These are phyloP conservation scores for Xanthoceras sorbifolium DNA, from an alignment of 345 rosid species.

Conservation along the genomic window DNA sequence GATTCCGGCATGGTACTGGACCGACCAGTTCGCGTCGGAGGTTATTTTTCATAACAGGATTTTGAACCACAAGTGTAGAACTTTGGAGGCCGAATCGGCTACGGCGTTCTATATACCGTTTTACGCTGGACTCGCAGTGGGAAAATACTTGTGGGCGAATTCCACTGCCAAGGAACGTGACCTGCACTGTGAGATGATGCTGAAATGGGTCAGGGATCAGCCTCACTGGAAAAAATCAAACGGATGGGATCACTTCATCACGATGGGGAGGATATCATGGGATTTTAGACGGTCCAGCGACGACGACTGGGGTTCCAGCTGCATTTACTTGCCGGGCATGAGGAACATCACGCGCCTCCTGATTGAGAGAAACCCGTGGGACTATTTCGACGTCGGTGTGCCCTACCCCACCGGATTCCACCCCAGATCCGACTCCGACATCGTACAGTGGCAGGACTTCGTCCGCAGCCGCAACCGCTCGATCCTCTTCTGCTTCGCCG, in stretches of 20 bases:
- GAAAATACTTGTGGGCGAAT: slow-evolving; percentile 68
- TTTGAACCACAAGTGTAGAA: slow-evolving; percentile 71
- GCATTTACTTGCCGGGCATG: slow-evolving; percentile 75
- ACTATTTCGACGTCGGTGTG: slow-evolving; percentile 86
- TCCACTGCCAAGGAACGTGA: slow-evolving; percentile 71
- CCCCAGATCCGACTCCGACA: slow-evolving; percentile 72
- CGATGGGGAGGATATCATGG: slow-evolving; percentile 98
- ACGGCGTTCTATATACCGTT: slow-evolving; percentile 88
- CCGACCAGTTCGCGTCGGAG: slow-evolving; percentile 86
- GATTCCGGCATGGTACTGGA: slow-evolving; percentile 88
- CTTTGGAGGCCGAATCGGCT: slow-evolving; percentile 63
- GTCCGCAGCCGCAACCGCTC: slow-evolving; percentile 58
- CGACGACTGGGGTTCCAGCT: slow-evolving; percentile 92
- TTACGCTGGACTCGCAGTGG: slow-evolving; percentile 94
- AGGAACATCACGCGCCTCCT: slow-evolving; percentile 91
- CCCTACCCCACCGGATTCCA: slow-evolving; percentile 99
- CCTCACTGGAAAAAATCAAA: slow-evolving; percentile 60
- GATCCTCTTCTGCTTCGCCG: slow-evolving; percentile 86
- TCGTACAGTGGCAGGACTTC: slow-evolving; percentile 74
- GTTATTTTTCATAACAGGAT: slow-evolving; percentile 81
- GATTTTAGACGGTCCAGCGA: slow-evolving; percentile 83
- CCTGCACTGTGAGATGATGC: slow-evolving; percentile 64
- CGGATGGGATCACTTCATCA: slow-evolving; percentile 95
- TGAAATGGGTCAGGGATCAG: slow-evolving; percentile 67
- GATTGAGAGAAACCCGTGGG: slow-evolving; percentile 98